Base-by-base conservation (phyloP, 371 early-diverging fungal genomes). In the Mortierella sp. region DNA sequence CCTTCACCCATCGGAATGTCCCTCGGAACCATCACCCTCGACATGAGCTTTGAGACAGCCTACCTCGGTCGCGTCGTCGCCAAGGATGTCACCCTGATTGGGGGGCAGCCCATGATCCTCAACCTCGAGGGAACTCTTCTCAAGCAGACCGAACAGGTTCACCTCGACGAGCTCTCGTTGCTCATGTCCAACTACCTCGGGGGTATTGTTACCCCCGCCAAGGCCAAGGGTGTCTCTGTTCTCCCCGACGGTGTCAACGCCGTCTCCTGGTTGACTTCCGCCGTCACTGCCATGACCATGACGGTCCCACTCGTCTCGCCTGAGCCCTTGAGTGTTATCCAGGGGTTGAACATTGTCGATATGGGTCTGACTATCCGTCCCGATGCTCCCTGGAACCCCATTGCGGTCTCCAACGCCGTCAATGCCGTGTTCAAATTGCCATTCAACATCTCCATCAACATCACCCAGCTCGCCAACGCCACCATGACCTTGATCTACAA, bases 1-100 rank as follows among this genome's bases (percentile, higher is more conserved):
- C 92, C 92, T 65, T 93, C 93, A 35, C 93, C 93, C 70, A 88
- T 93, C 58, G 91, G 92, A 27, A 90, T 93, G 48, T 87, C 88
- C 51, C 89, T 93, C 4, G 93, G 93, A 43, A 90, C 90, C 27
- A 89, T 93, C 63, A 87, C 87, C 16, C 83, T 93, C 76, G 87
- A 88, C 24, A 90, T 93, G 80, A 89, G 82, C 49, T 92, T 91
- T 56, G 82, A 92, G 65, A 90, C 90, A 48, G 88, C 91, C 27
- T 84, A 86, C 51, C 86, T 93, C 49, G 93, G 93, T 56, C 81
- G 81, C 35, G 92, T 92, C 29, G 75, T 87, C 29, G 90, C 91
- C 29, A 86, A 90, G 46, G 82, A 87, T 74, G 89, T 90, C 41
- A 87, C 78, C 29, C 83, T 93, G 43, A 75, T 83, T n/a, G 80